phyloP scores from a whole-genome alignment of 139 green algal genomes.

The Nannochloris sp. region DNA sequence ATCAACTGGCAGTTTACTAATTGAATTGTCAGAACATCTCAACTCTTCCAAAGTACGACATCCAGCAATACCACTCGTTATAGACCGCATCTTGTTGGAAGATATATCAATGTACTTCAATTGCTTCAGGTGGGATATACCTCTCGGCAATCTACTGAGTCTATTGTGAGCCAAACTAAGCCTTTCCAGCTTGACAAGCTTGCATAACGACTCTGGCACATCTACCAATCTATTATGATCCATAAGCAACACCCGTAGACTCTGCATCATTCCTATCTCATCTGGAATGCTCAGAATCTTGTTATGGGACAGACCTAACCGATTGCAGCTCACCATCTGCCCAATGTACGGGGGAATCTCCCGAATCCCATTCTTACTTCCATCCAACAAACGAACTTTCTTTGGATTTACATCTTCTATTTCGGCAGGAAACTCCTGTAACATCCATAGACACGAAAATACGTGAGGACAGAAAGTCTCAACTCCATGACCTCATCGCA shows the following conservation, averaged over 20 bases:
- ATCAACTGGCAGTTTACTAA: slow-evolving; percentile 21
- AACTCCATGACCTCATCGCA: not conserved
- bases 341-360: slow-evolving; percentile 18
- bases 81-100: slow-evolving; percentile 12
- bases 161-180: slow-evolving; percentile 37
- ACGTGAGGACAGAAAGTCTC: too few relatives aligned
- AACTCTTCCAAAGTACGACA: slow-evolving; percentile 36
- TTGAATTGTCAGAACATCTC: slow-evolving; percentile 28
- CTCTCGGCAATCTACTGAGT: slow-evolving; percentile 27
- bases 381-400: slow-evolving; percentile 29
- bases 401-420: slow-evolving; percentile 15
- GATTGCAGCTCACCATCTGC: slow-evolving; percentile 14
- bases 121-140: slow-evolving; percentile 18
- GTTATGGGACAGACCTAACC: slow-evolving; percentile 27
- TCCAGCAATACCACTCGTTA: slow-evolving; percentile 22
- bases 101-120: slow-evolving; percentile 32
- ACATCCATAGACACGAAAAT: not conserved
- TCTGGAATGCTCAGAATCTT: slow-evolving; percentile 15
- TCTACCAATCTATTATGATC: slow-evolving; percentile 26
- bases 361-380: slow-evolving; percentile 28
- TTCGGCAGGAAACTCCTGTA: slow-evolving; percentile 29
- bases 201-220: slow-evolving; percentile 33
- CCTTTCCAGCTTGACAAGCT: slow-evolving; percentile 32
- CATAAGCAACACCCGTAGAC: slow-evolving; percentile 20
- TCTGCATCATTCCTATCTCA: not conserved